phyloP scores from a whole-genome alignment of 176 grass and related monocot species.

The Cenchrus fungigraminus region DNA sequence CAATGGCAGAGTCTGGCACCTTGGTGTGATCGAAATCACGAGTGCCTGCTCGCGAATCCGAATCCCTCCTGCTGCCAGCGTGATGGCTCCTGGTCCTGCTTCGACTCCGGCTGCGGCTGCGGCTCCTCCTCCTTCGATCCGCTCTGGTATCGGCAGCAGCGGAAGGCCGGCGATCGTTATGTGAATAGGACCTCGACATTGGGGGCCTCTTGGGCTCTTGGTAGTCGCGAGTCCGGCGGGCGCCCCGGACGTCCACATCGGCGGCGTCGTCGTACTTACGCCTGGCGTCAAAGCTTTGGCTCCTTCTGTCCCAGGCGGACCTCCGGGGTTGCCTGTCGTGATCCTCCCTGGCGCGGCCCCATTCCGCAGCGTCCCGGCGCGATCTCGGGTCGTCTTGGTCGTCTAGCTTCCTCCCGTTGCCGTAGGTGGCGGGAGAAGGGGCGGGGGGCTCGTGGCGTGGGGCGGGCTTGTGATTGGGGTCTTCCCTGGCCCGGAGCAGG shows the following conservation, averaged over 20 bases:
- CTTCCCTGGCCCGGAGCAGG: slow-evolving; percentile 47
- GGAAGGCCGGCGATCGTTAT: slow-evolving; percentile 45
- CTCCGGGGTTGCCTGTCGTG: slow-evolving; percentile 37
- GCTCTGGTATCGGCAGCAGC: slow-evolving; percentile 12
- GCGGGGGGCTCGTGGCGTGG: slow-evolving; percentile 14
- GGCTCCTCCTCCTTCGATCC: slow-evolving; percentile 46
- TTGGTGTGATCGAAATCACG: slow-evolving; percentile 41
- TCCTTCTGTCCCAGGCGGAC: slow-evolving; percentile 56
- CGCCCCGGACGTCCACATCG: not conserved
- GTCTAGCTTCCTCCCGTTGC: slow-evolving; percentile 36
- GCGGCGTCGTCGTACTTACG: slow-evolving; percentile 23
- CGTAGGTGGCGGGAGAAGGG: not conserved
- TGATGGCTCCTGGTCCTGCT: slow-evolving; percentile 40
- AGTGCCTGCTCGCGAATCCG: slow-evolving; percentile 4
- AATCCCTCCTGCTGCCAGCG: slow-evolving; percentile 30
- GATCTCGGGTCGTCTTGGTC: slow-evolving; percentile 47
- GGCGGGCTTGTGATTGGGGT: slow-evolving; percentile 26
- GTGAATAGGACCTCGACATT: slow-evolving; percentile 48
- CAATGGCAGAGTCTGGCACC: not conserved
- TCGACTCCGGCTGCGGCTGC: slow-evolving; percentile 35
- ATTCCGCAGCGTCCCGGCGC: slow-evolving; percentile 21
- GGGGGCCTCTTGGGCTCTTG: slow-evolving; percentile 39
- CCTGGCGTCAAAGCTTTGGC: slow-evolving; percentile 53
- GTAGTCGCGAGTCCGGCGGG: slow-evolving; percentile 39
- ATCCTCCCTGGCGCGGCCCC: slow-evolving; percentile 39